phyloP scores from a whole-genome alignment of 129 eudicot genomes.

The Silybum marianum region DNA sequence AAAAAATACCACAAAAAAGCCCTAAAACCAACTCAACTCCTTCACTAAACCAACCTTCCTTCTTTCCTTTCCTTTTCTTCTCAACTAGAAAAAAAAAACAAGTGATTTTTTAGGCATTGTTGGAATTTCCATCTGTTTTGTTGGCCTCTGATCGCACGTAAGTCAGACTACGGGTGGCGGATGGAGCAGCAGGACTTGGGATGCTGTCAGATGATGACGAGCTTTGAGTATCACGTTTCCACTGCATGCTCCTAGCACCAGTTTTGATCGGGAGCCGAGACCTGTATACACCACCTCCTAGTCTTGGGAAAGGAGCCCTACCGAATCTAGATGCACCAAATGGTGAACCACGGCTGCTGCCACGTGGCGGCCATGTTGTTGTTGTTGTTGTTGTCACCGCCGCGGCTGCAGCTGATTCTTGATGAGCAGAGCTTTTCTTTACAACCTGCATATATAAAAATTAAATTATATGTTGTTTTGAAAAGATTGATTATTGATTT shows the following conservation, averaged over 20 bases:
- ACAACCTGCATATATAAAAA: conserved; percentile 54
- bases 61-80: background rate
- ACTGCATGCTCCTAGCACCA: conserved; percentile 91
- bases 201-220: conserved; percentile 33
- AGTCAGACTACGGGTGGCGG: conserved; percentile 64
- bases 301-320: conserved; percentile 64
- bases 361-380: conserved; percentile 55
- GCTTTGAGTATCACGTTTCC: conserved; percentile 70
- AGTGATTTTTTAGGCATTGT: conserved; percentile 25
- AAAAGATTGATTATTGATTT: background rate
- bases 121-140: conserved; percentile 51
- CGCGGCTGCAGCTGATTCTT: conserved; percentile 54
- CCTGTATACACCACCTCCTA: conserved; percentile 43
- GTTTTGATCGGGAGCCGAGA: conserved; percentile 55
- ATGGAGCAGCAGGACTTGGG: conserved; percentile 18
- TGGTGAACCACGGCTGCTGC: conserved; percentile 45
- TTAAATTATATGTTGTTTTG: background rate
- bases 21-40: conserved; percentile 23
- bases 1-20: conserved; percentile 19
- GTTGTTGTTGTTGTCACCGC: conserved; percentile 23
- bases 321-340: conserved; percentile 68
- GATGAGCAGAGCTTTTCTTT: conserved; percentile 56
- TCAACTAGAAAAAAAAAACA: conserved; percentile 24
- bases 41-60: background rate
- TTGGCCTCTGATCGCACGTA: conserved; percentile 69